These are phyloP conservation scores for Mesotaenium endlicherianum DNA, from an alignment of 139 green algal species.

Conservation along the genomic window DNA sequence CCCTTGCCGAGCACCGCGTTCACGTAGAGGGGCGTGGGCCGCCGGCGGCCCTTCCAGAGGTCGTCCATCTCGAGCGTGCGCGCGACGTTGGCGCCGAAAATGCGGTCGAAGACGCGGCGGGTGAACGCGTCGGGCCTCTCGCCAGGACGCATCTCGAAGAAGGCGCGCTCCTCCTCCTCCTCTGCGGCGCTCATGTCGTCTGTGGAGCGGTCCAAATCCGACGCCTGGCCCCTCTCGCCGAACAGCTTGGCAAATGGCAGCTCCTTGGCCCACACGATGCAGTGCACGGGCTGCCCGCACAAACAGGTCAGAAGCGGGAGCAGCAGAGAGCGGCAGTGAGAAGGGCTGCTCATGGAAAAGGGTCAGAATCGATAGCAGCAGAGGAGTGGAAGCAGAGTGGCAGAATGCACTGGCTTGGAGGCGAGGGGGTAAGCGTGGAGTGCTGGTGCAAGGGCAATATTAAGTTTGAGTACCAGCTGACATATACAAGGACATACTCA, in stretches of 20 bases:
- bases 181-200: neutral
- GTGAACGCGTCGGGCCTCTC: slow-evolving; percentile 68
- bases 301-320: neutral
- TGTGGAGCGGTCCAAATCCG: slow-evolving; percentile 45
- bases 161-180: slow-evolving; percentile 22
- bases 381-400: neutral
- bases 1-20: neutral
- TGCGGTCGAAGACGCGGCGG: slow-evolving; percentile 67
- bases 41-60: slow-evolving; percentile 55
- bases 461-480: no score
- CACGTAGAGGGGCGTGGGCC: slow-evolving; percentile 60
- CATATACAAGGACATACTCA: no score
- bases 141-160: slow-evolving; percentile 50
- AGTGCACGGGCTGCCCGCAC: slow-evolving; percentile 81
- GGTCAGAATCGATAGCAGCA: neutral
- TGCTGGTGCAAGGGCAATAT: neutral
- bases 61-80: slow-evolving; percentile 69
- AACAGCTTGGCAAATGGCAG: slow-evolving; percentile 92
- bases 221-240: slow-evolving; percentile 52
- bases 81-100: slow-evolving; percentile 70
- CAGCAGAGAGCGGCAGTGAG: neutral
- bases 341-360: neutral
- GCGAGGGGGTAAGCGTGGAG: neutral
- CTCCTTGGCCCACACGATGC: slow-evolving; percentile 98
- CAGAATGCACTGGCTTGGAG: neutral